Evolutionary conservation across 1,284 basidiomycete species (phyloP).

Genomic region (Takashimella tepidaria): DNA sequence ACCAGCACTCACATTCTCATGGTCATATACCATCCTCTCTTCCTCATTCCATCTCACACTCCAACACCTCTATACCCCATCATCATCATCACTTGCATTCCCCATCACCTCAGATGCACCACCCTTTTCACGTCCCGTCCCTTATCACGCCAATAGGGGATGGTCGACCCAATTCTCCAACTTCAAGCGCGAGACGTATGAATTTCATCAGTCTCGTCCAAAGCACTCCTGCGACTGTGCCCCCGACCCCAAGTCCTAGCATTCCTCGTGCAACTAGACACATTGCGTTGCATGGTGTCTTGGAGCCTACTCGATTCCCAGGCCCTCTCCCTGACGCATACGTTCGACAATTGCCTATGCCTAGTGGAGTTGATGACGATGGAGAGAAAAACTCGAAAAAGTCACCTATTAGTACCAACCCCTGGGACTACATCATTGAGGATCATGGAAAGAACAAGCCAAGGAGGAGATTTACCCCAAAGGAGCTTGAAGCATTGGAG

Average conservation of each 20-base stretch:
- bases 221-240: background rate
- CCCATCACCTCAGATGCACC: background rate
- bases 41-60: background rate
- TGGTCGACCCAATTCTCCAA: background rate
- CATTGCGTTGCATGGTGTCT: slow-evolving; percentile 17
- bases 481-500: slow-evolving; percentile 22
- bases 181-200: background rate
- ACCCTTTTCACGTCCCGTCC: background rate
- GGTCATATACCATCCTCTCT: background rate
- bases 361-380: slow-evolving; percentile 6
- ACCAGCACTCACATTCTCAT: background rate
- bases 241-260: background rate
- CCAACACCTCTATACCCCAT: slow-evolving; percentile 1
- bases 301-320: slow-evolving; percentile 15
- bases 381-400: slow-evolving; percentile 10
- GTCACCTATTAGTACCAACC: slow-evolving; percentile 17
- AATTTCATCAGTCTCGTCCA: background rate
- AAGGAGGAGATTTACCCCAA: slow-evolving; percentile 18
- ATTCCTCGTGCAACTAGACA: slow-evolving; percentile 14
- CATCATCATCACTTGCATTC: slow-evolving; percentile 2
- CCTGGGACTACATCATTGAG: slow-evolving; percentile 20
- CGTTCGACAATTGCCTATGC: slow-evolving; percentile 19
- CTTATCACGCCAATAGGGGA: background rate
- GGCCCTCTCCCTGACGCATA: slow-evolving; percentile 15
- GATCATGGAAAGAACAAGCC: slow-evolving; percentile 23